These are phyloP conservation scores for Termitomyces sp. DNA, from an alignment of 768 basidiomycete genomes.

Conservation along the genomic window DNA sequence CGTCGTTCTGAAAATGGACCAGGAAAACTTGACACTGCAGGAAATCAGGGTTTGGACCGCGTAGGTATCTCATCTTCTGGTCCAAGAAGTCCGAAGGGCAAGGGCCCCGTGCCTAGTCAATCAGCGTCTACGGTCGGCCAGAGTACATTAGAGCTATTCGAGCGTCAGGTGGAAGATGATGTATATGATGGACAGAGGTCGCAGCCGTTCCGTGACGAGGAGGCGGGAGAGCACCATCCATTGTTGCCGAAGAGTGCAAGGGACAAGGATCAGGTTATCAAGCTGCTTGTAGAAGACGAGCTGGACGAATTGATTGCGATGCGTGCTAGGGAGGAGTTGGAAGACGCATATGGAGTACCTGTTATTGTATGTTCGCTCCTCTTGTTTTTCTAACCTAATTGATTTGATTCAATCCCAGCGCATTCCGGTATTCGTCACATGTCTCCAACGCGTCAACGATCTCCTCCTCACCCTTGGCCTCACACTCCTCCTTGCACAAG, in stretches of 20 bases:
- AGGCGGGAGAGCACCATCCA: slow-evolving; percentile 28
- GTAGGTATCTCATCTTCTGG: background rate
- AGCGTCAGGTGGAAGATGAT: slow-evolving; percentile 13
- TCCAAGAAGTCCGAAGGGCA: background rate
- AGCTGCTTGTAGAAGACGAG: slow-evolving; percentile 53
- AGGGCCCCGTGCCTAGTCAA: background rate
- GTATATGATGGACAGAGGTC: slow-evolving; percentile 3
- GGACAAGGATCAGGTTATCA: slow-evolving; percentile 12
- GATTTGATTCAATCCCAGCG: slow-evolving; percentile 24
- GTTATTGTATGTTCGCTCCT: slow-evolving; percentile 53
- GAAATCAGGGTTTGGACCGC: background rate
- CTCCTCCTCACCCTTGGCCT: slow-evolving; percentile 66
- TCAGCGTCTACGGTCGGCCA: background rate
- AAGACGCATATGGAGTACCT: slow-evolving; percentile 76
- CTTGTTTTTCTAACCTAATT: background rate
- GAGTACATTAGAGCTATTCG: slow-evolving; percentile 12
- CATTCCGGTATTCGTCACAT: slow-evolving; percentile 76
- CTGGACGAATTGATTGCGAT: slow-evolving; percentile 59
- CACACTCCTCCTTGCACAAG: slow-evolving; percentile 53
- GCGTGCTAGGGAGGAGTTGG: slow-evolving; percentile 68
- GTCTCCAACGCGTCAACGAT: slow-evolving; percentile 70
- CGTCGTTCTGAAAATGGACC: background rate
- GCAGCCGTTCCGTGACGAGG: slow-evolving; percentile 2
- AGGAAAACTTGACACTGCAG: background rate
- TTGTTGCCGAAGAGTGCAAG: slow-evolving; percentile 20